Base-by-base conservation (phyloP, 805 yeast genomes). In the Saturnispora quitensis region DNA sequence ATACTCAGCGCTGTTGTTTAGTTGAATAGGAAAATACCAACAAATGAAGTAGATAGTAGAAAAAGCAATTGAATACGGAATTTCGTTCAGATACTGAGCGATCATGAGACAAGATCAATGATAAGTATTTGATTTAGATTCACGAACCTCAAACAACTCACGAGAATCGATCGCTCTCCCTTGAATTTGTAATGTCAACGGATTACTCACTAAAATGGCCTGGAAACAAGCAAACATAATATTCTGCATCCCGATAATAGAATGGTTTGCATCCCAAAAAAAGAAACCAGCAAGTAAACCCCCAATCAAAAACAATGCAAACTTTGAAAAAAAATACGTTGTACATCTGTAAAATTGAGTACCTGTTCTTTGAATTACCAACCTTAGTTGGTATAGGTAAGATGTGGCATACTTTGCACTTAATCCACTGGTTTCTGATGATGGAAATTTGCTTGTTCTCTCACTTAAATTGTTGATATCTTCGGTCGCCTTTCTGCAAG, bases 111-210 rank as follows among this genome's bases (percentile, higher is more conserved):
- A 65, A 27, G 80, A 71, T 90, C 90, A 85, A 60, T 82, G 84
- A 72, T 81, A 85, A 45, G 87, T 85, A 60, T 83, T 84, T 3
- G 88, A 81, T 52, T 80, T 75, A 18, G 80, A 73, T 61, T 85
- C 93, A 61, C 91, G 74, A 6, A 78, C 86, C 65, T 84, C 90
- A 61, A 68, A 85, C 44, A 84, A 63, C 50, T 80, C 83, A 61
- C 89, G 75, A n/a, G 81, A 71, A n/a, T 68, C 71, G 44, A 76
- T 73, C 25, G 83, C 83, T 51, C 75, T 73, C 24, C 73, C 80
- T 60, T 82, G 85, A 55, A 81, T 75, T 67, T 83, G 89, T 60
- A 84, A 80, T 47, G 81, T 74, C 52, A 81, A 69, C 31, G 84
- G 72, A 69, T 83, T 72, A 65, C 80, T 78, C 13, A 77, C 69